Conservation (phyloP, 1,284 basidiomycete genomes). For the Austroboletus niveus region DNA sequence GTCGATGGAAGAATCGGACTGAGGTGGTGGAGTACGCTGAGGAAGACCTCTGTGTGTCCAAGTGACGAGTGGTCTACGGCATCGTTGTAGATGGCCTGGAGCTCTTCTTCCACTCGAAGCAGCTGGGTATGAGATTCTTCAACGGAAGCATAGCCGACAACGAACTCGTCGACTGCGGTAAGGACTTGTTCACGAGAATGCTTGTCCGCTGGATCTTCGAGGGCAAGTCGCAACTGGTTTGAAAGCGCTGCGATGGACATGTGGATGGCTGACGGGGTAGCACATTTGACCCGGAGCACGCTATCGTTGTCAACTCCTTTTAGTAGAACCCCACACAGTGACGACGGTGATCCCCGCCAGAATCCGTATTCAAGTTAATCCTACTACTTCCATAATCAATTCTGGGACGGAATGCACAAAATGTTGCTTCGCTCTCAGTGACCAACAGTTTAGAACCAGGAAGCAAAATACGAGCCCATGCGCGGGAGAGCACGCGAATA, state of each 20-base stretch:
- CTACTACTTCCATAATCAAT: too few relatives aligned
- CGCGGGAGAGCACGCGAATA: too few relatives aligned
- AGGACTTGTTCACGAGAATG: constrained; percentile 45
- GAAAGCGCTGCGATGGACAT: constrained; percentile 44
- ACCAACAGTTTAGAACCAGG: too few relatives aligned
- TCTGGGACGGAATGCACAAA: too few relatives aligned
- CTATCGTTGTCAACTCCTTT: background rate
- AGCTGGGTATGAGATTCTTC: constrained; percentile 45
- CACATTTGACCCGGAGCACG: background rate
- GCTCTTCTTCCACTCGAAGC: constrained; percentile 59
- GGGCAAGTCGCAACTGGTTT: constrained; percentile 52
- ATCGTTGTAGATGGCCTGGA: constrained; percentile 61
- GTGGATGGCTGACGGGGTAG: constrained; percentile 6
- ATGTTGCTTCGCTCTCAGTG: too few relatives aligned
- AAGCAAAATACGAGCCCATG: too few relatives aligned
- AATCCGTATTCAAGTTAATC: too few relatives aligned
- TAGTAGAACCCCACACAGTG: background rate
- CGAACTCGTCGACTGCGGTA: constrained; percentile 51
- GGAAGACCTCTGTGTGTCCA: constrained; percentile 62
- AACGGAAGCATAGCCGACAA: constrained; percentile 45
- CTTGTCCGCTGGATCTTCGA: constrained; percentile 46
- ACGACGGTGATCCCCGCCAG: too few relatives aligned
- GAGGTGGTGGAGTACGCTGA: constrained; percentile 63
- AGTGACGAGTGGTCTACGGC: constrained; percentile 59
- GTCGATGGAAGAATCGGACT: constrained; percentile 56